Percentiles rank a stretch among this genome's conserved stretches.
Evolutionary conservation across 106 monocot genomes (phyloP).

Genomic region (Gastrodia elata): DNA sequence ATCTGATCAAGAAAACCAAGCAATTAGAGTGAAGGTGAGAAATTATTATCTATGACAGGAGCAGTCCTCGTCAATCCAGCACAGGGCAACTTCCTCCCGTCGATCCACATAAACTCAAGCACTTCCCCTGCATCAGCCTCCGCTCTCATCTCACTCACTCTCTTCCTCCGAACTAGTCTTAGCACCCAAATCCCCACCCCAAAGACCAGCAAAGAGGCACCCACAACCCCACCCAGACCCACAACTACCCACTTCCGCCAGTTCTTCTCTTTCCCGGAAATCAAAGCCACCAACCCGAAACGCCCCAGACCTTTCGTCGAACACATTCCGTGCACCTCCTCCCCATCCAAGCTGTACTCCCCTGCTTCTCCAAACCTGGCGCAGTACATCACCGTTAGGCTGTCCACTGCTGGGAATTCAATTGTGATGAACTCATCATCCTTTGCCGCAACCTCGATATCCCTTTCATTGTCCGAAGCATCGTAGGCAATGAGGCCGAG

Average conservation of each 20-base stretch:
- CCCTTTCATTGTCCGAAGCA: neutral
- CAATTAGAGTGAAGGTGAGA: too few relatives aligned
- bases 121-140: slow-evolving; percentile 23
- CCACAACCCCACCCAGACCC: slow-evolving; percentile 6
- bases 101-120: slow-evolving; percentile 17
- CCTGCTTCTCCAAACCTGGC: slow-evolving; percentile 12
- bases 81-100: slow-evolving; percentile 31
- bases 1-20: too few relatives aligned
- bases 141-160: slow-evolving; percentile 21
- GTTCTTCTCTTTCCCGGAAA: neutral
- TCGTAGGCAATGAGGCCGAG: slow-evolving; percentile 34
- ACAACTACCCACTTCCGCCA: slow-evolving; percentile 15
- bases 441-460: neutral
- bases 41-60: too few relatives aligned
- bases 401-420: slow-evolving; percentile 5
- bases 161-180: slow-evolving; percentile 7
- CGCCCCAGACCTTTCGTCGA: slow-evolving; percentile 14
- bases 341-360: neutral
- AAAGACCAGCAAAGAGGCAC: slow-evolving; percentile 9
- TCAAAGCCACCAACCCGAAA: slow-evolving; percentile 22
- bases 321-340: slow-evolving; percentile 9
- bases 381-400: slow-evolving; percentile 11
- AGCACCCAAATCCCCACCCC: slow-evolving; percentile 7
- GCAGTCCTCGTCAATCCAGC: slow-evolving; percentile 35
- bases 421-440: slow-evolving; percentile 16